These are phyloP conservation scores for Xerocomus spinulosus DNA, from an alignment of 768 basidiomycete genomes.

Conservation along the genomic window DNA sequence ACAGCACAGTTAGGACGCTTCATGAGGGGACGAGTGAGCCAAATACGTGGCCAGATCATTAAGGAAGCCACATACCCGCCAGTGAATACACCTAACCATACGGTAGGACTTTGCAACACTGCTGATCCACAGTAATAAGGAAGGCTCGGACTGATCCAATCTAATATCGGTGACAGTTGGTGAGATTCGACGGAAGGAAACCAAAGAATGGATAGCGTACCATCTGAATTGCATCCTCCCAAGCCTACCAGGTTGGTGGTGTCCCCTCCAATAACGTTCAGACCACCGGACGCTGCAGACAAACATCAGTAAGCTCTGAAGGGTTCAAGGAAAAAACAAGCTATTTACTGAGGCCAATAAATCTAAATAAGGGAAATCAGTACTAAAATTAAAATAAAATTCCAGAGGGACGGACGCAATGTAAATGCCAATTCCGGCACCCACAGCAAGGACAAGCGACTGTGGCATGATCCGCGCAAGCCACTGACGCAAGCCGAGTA, in stretches of 20 bases:
- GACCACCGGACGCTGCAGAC: conserved; percentile 52
- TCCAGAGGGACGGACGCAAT: conserved; percentile 56
- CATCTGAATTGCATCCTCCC: conserved; percentile 63
- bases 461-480: conserved; percentile 84
- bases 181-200: conserved; percentile 10
- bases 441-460: conserved; percentile 79
- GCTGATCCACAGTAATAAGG: conserved; percentile 57
- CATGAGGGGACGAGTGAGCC: conserved; percentile 1
- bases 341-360: conserved; percentile 66
- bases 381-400: not conserved
- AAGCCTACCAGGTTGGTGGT: conserved; percentile 66
- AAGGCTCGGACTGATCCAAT: conserved; percentile 43
- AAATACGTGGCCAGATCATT: not conserved
- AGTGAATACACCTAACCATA: conserved; percentile 85
- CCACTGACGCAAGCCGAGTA: conserved; percentile 87
- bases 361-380: conserved; percentile 37
- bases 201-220: conserved; percentile 21
- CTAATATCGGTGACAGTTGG: conserved; percentile 15
- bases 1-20: conserved; percentile 68
- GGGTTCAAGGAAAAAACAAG: not conserved
- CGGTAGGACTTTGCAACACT: conserved; percentile 68
- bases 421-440: conserved; percentile 83
- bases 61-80: conserved; percentile 56
- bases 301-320: conserved; percentile 2
- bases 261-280: conserved; percentile 73